These are phyloP conservation scores for Backusella luteola DNA, from an alignment of 192 early-diverging fungal species.

Conservation along the genomic window DNA sequence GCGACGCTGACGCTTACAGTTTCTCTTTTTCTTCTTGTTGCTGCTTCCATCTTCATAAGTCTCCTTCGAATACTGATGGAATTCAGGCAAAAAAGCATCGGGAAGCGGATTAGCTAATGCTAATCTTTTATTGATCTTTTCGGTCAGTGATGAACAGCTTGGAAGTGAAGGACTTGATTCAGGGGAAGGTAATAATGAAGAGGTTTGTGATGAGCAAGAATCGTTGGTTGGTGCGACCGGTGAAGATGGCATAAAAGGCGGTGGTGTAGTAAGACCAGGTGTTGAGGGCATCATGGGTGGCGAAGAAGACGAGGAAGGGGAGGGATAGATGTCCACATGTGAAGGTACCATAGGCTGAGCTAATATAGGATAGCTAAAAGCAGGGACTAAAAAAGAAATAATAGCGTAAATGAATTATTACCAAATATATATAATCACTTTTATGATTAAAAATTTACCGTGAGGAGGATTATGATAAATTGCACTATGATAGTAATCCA, in stretches of 20 bases:
- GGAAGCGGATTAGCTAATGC: slow-evolving; percentile 29
- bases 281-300: not conserved
- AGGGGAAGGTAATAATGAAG: not conserved
- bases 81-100: slow-evolving; percentile 32
- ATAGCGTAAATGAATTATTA: not conserved
- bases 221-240: not conserved
- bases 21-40: slow-evolving; percentile 20
- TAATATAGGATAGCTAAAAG: not conserved
- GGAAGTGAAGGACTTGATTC: not conserved
- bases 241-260: not conserved
- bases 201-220: not conserved
- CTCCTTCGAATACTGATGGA: slow-evolving; percentile 38
- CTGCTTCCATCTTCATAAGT: slow-evolving; percentile 28
- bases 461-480: not conserved
- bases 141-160: not conserved
- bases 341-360: slow-evolving; percentile 3
- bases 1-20: not conserved
- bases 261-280: not conserved
- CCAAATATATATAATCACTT: not conserved
- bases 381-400: not conserved
- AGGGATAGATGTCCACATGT: slow-evolving; percentile 6
- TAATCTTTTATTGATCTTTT: slow-evolving; percentile 24
- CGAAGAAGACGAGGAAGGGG: not conserved
- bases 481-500: not conserved
- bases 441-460: not conserved